Evolutionary conservation across 345 rosid species (phyloP).

Genomic region (Melaleuca quinquenervia): DNA sequence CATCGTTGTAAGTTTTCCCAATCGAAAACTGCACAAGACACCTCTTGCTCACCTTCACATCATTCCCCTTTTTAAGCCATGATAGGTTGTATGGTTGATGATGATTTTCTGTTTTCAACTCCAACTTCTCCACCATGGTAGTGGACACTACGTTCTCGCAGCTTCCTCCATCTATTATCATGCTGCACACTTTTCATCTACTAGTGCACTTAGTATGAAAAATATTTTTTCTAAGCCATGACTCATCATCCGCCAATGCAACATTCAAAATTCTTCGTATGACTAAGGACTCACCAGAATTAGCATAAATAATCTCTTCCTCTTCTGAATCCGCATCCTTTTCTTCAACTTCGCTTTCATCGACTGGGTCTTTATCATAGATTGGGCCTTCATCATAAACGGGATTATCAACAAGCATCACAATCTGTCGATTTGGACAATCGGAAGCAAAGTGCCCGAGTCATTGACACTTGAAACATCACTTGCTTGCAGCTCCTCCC

Average conservation of each 20-base stretch:
- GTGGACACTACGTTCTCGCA: neutral
- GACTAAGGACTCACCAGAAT: neutral
- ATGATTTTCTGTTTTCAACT: neutral
- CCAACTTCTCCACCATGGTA: conserved; percentile 1
- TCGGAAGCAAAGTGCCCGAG: neutral
- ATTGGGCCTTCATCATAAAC: too few species aligned
- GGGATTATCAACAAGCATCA: too few species aligned
- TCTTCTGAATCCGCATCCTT: neutral
- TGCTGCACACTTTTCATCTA: neutral
- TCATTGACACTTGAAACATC: neutral
- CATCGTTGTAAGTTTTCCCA: neutral
- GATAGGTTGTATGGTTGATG: neutral
- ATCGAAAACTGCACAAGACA: neutral
- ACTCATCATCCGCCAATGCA: neutral
- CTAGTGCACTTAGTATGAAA: neutral
- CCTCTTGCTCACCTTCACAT: neutral
- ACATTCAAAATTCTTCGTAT: neutral
- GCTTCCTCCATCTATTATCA: neutral
- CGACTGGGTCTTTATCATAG: neutral
- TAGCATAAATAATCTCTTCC: neutral
- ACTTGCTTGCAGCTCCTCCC: too few species aligned
- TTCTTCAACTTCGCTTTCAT: neutral
- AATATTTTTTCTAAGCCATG: neutral
- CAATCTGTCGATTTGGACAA: neutral
- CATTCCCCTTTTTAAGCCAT: neutral